phyloP scores from a whole-genome alignment of 1,284 basidiomycete species.

The Xerocomus tenax region DNA sequence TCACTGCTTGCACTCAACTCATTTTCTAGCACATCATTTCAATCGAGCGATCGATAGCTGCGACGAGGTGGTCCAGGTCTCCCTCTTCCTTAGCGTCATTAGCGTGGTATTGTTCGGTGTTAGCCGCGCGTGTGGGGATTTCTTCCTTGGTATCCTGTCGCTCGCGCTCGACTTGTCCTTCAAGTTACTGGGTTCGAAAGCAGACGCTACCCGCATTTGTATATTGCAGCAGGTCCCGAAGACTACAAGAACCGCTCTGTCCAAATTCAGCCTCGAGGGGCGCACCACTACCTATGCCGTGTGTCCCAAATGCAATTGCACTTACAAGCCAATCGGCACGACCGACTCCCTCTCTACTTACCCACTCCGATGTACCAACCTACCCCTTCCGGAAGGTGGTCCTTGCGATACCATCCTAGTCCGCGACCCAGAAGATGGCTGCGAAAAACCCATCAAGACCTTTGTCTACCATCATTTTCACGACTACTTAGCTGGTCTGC shows the following conservation, averaged over 20 bases:
- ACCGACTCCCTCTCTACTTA: background rate
- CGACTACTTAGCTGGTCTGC: constrained; percentile 13
- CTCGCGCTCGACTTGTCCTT: background rate
- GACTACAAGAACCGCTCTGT: background rate
- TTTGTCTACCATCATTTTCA: constrained; percentile 13
- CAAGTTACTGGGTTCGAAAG: background rate
- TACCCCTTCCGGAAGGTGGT: background rate
- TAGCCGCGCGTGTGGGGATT: background rate
- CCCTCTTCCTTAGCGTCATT: background rate
- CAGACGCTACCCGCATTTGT: background rate
- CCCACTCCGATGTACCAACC: background rate
- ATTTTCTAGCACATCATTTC: background rate
- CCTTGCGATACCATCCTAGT: background rate
- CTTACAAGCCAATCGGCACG: background rate
- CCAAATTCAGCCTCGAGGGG: background rate
- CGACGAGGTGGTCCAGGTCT: background rate
- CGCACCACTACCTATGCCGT: background rate
- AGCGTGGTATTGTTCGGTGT: background rate
- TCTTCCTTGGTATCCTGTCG: background rate
- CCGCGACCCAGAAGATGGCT: background rate
- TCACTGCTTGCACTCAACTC: too few relatives aligned
- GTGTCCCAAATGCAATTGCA: background rate
- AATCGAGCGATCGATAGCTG: background rate
- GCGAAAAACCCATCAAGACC: background rate
- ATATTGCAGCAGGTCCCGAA: background rate